Evolutionary conservation across 2,329 filamentous ascomycete genomes (phyloP).

Genomic region (Xylaria sp.): DNA sequence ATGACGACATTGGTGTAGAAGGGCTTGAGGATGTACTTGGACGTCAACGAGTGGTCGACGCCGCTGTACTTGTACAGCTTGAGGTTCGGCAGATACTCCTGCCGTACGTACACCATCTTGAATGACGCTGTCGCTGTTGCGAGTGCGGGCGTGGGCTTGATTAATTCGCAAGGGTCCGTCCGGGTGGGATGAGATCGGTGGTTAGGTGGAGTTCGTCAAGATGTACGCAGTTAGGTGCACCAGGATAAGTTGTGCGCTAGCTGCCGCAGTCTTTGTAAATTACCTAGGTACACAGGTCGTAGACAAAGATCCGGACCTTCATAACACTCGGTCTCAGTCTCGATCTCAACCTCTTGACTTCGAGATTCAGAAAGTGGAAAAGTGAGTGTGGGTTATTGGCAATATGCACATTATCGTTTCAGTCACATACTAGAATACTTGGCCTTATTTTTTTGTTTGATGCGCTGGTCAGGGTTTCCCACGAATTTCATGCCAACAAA

Average conservation of each 20-base stretch:
- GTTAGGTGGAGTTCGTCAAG: neutral
- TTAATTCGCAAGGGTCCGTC: neutral
- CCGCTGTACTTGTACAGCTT: conserved; percentile 95
- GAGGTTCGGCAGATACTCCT: conserved; percentile 87
- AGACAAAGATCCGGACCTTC: neutral
- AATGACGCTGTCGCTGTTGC: conserved; percentile 15
- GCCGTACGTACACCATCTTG: conserved; percentile 92
- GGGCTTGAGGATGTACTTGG: conserved; percentile 94
- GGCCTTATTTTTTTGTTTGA: conserved; percentile 32
- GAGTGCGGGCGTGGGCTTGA: neutral
- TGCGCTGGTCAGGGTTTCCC: conserved; percentile 27
- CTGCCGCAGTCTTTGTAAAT: neutral
- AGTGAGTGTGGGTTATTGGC: conserved; percentile 1
- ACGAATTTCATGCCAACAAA: conserved; percentile 25
- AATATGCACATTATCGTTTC: conserved; percentile 1
- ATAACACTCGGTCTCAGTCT: neutral
- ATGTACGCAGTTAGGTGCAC: neutral
- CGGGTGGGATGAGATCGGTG: conserved; percentile 1
- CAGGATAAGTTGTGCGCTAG: neutral
- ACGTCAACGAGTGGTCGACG: conserved; percentile 89
- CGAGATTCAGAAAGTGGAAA: neutral
- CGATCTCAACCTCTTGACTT: neutral
- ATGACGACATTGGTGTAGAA: conserved; percentile 97
- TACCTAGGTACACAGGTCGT: neutral
- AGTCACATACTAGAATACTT: conserved; percentile 20